These are phyloP conservation scores for Pulicaria dysenterica DNA, from an alignment of 129 eudicot genomes.

Conservation along the genomic window DNA sequence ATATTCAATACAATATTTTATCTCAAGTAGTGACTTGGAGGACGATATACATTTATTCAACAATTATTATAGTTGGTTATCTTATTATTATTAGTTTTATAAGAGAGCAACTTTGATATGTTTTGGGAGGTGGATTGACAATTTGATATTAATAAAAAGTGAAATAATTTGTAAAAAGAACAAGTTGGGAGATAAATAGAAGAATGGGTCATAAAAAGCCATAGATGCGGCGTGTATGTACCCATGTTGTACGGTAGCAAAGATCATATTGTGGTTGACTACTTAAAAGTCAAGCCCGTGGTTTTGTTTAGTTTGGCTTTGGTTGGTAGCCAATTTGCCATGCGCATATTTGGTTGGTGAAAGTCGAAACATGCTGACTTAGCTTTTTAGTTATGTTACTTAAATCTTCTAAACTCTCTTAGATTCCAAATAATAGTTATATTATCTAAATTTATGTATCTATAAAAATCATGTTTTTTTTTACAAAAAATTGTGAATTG, in stretches of 20 bases:
- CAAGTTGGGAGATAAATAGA: neutral
- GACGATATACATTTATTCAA: no score
- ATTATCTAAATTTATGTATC: no score
- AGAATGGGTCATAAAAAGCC: neutral
- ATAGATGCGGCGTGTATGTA: neutral
- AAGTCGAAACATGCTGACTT: constrained; percentile 9
- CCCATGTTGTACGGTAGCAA: no score
- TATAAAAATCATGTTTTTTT: no score
- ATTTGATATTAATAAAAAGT: neutral
- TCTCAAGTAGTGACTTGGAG: neutral
- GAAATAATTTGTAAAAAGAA: no score
- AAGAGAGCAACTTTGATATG: constrained; percentile 1
- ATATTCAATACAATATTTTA: neutral
- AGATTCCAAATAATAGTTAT: no score
- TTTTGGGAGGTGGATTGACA: constrained; percentile 11
- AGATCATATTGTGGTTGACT: constrained; percentile 7
- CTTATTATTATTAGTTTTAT: neutral
- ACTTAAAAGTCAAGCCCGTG: neutral
- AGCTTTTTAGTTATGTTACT: no score
- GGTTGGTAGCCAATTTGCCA: neutral
- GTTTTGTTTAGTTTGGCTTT: no score
- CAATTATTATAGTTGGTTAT: neutral
- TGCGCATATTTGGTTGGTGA: neutral
- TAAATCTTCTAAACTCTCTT: no score
- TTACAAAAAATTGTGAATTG: no score